Evolutionary conservation across 192 early-diverging fungal species (phyloP), one percentile per base, ranked within the genome.

Genomic region (Coemansia furcata): DNA sequence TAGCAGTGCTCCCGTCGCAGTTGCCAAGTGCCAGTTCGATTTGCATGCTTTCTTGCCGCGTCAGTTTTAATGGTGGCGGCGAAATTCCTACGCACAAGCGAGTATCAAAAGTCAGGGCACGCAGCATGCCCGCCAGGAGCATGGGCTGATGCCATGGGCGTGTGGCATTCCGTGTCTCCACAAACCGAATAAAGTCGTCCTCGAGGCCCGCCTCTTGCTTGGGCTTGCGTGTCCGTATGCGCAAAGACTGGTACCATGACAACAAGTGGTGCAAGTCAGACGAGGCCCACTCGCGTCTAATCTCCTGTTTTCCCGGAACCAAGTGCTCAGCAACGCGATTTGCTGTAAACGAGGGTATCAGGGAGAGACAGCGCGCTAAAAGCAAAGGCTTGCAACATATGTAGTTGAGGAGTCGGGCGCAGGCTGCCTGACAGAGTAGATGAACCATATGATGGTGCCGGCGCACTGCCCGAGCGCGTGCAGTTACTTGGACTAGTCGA

Each of bases 271-370:
- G 73, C 69, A 82, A 59, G 30, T 82, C 79, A 1, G 71, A 58
- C 14, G 74, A 69, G 1, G 69, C 74, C 79, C 79, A 82, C 26
- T 82, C 79, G 55, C 74, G 67, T 6, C 79, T 63, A 21, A 76
- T 36, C 39, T 65, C 69, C 44, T 30, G 57, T 21, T 61, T 57
- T n/a, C 57, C 58, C 1, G 79, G 71, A 35, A 69, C 69, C 36
- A 67, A 40, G 58, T 82, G 79, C 57, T 67, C 43, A 23, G 60
- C 40, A 4, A 82, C 62, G 30, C 74, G 70, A 6, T 70, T 65
- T 15, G 62, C 40, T 9, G 46, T 37, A 54, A 30, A 60, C 3
- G 35, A 26, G 8, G 79, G 71, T 1, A 76, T 46, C 33, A 76
- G 67, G 36, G 79, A 82, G 36, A 82, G 38, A 3, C 60, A 63